These are phyloP conservation scores for Teratosphaeria destructans DNA, from an alignment of 2,329 filamentous ascomycete species.

Conservation along the genomic window DNA sequence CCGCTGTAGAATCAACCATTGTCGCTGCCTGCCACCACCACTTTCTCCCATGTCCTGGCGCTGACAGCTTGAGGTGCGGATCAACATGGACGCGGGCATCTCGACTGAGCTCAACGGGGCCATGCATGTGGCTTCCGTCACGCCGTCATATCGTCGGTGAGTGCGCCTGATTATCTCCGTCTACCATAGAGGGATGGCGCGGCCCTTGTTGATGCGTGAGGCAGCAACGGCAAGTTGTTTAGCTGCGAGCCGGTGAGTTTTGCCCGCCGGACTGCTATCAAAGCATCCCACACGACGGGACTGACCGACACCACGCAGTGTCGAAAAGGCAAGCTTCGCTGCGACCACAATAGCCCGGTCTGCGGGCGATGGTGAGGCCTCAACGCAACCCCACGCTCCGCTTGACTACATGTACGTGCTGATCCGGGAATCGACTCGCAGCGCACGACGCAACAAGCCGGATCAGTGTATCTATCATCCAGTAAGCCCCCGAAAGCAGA, in stretches of 20 bases:
- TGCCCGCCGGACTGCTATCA: neutral
- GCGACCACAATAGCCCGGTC: slow-evolving; percentile 23
- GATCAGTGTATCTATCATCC: slow-evolving; percentile 27
- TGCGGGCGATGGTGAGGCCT: slow-evolving; percentile 20
- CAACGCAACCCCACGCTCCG: neutral
- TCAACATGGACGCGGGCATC: neutral
- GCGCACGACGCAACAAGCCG: slow-evolving; percentile 18
- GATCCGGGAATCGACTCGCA: neutral
- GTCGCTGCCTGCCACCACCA: neutral
- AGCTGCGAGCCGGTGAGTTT: slow-evolving; percentile 24
- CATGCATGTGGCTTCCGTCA: neutral
- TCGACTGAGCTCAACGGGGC: neutral
- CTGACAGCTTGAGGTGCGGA: neutral
- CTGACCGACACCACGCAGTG: slow-evolving; percentile 9
- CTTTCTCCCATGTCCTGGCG: neutral
- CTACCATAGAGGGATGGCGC: neutral
- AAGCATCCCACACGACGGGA: neutral
- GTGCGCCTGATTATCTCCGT: neutral
- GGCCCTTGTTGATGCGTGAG: neutral
- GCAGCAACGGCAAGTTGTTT: slow-evolving; percentile 26
- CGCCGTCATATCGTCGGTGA: slow-evolving; percentile 7
- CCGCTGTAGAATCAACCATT: neutral
- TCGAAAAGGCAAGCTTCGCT: slow-evolving; percentile 25
- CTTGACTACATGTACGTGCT: neutral
- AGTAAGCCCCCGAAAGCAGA: slow-evolving; percentile 1